Evolutionary conservation across 176 grass and related monocot genomes (phyloP), one percentile per base, ranked within the genome.

Genomic region (Hordeum vulgare): DNA sequence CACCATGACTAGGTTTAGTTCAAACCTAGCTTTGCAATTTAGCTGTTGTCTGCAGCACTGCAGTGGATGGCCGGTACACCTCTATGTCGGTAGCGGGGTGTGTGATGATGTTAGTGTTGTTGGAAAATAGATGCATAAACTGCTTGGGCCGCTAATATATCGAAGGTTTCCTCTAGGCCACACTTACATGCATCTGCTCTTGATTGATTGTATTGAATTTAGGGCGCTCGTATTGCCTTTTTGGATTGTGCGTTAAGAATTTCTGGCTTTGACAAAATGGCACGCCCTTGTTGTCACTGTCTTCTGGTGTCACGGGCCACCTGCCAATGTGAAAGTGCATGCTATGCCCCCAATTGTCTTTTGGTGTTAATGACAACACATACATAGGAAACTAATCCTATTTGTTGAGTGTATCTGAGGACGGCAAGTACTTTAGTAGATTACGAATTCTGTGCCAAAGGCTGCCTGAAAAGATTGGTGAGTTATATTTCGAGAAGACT

Each of bases 51-150:
- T 1, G 53, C 62, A 17, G 24, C 7, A 8, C 18, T 11, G 18
- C 24, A 8, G 20, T 24, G 6, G 24, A 70, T 85, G 9, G 61
- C 11, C 37, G 33, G 34, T 77, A 36, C 4, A 5, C 6, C 39
- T 39, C 11, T 47, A 7, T 63, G 56, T 6, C 82, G 9, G 34
- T 21, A 45, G 56, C 31, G 79, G 77, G 83, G 81, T 90, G 78
- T 86, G 34, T 65, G 78, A 65, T 73, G 54, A 57, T 45, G 56
- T 65, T 78, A 73, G 33, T 42, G 73, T 86, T 89, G 59, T 37
- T 60, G 36, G 18, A 57, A 49, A 57, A 36, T 28, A 4, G 39
- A 31, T 24, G 5, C 51, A 23, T 33, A 4, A 20, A 81, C 77
- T 25, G 31, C 69, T 21, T 7, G 36, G 21, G 53, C 12, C 0